Evolutionary conservation across 1,284 basidiomycete genomes (phyloP).

Genomic region (Kwoniella shivajii): DNA sequence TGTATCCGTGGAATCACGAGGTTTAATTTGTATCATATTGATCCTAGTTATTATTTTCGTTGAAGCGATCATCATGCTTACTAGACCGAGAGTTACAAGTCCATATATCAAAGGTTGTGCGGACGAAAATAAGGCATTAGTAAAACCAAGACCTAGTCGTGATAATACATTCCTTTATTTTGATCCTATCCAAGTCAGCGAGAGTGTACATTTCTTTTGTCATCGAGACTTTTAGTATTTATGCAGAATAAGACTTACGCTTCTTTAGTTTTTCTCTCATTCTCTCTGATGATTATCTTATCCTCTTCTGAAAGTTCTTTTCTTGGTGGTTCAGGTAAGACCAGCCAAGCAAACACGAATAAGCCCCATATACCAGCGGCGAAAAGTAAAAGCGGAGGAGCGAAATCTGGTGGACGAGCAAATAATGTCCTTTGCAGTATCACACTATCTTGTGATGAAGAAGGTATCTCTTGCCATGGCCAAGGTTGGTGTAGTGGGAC

Average conservation of each 20-base stretch:
- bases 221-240: background rate
- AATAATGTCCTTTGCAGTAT: conserved; percentile 15
- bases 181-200: background rate
- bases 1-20: background rate
- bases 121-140: conserved; percentile 4
- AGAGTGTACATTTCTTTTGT: background rate
- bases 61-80: conserved; percentile 2
- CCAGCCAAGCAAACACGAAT: conserved; percentile 8
- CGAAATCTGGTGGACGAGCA: conserved; percentile 15
- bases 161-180: conserved; percentile 1
- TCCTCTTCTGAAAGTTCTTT: conserved; percentile 15
- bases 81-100: conserved; percentile 7
- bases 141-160: conserved; percentile 1
- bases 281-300: conserved; percentile 4
- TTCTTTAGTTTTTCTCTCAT: conserved; percentile 1
- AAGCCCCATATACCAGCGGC: conserved; percentile 14
- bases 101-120: conserved; percentile 12
- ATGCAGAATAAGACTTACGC: conserved; percentile 6
- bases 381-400: conserved; percentile 8
- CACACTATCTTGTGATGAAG: conserved; percentile 2
- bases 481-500: conserved; percentile 12
- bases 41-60: conserved; percentile 13
- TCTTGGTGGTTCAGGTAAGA: conserved; percentile 3
- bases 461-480: conserved; percentile 18
- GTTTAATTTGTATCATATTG: conserved; percentile 15